These are phyloP conservation scores for Aspergillus costaricaensis DNA, from an alignment of 2,329 filamentous ascomycete species.

Conservation along the genomic window DNA sequence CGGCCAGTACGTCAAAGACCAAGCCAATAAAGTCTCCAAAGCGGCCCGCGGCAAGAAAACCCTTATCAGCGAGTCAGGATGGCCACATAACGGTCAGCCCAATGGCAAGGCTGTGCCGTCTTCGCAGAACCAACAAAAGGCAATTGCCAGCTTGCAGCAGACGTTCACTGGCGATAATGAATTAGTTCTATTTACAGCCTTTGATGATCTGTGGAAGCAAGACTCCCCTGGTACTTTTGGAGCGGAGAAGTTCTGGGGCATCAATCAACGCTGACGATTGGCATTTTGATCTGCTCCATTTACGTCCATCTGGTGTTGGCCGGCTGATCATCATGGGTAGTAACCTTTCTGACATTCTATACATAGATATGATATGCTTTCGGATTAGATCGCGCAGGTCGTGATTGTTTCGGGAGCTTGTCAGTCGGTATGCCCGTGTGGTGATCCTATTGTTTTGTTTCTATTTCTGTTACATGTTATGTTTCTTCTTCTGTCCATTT, in stretches of 20 bases:
- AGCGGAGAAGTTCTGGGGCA: slow-evolving; percentile 78
- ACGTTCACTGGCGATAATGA: slow-evolving; percentile 51
- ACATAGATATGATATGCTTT: background rate
- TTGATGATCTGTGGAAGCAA: slow-evolving; percentile 78
- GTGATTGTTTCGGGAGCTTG: background rate
- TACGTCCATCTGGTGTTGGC: background rate
- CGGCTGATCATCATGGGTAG: too few species aligned
- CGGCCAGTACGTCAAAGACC: slow-evolving; percentile 66
- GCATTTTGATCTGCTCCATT: background rate
- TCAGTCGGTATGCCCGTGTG: background rate
- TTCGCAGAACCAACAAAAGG: slow-evolving; percentile 64
- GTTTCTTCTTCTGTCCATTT: background rate
- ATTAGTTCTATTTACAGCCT: slow-evolving; percentile 75
- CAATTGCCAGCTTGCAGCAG: slow-evolving; percentile 65
- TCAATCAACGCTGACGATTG: slow-evolving; percentile 32
- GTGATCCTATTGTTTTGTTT: background rate
- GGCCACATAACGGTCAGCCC: slow-evolving; percentile 68
- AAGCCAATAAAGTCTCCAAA: slow-evolving; percentile 51
- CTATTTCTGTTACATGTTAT: too few species aligned
- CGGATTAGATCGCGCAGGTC: background rate
- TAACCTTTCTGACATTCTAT: background rate
- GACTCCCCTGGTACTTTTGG: slow-evolving; percentile 64
- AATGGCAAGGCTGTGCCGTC: slow-evolving; percentile 72
- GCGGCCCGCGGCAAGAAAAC: slow-evolving; percentile 60
- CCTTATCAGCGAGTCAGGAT: slow-evolving; percentile 80